Base-by-base conservation (phyloP, 768 basidiomycete species). In the Pluteus cervinus region DNA sequence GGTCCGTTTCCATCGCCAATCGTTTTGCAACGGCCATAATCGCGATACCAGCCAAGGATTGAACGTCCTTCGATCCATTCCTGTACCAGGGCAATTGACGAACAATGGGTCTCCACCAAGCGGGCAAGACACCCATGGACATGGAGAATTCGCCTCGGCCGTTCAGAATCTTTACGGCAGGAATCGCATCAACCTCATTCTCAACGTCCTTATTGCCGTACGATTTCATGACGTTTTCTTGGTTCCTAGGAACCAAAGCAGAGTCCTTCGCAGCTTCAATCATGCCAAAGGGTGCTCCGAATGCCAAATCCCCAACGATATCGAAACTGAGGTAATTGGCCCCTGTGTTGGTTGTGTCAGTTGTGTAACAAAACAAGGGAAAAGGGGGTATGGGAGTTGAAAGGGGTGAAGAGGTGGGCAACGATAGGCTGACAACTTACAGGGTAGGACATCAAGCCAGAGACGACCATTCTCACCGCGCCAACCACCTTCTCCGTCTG, bases 211-310 rank as follows among this genome's bases (percentile, higher is more conserved):
- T 60, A 4, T 62, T 66, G 20, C 81, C 77, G 30, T 76, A 78
- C 3, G 68, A 65, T 6, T 66, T 55, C 67, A 82, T 78, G 3
- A 71, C 79, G 11, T 65, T 63, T 39, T 70, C 46, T 16, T 73
- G 74, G 26, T 72, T 65, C 14, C 68, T 67, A 4, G 84, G 81
- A 3, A 86, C 81, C 4, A 78, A 66, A 2, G 84, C 86, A 7
- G 75, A 68, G 51, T 92, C 88, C 36, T 76, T 76, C 17, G 73
- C 81, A 5, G 81, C 73, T 37, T 74, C 51, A 43, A 93, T 66
- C 90, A 94, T 94, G 12, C 88, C 88, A 49, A 94, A 94, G 0
- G 90, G 85, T 2, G 76, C 75, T 1, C 90, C 90, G 48, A 92
- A 92, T 0, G 87, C 84, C 10, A 91, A 71, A 55, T 91, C 86